Base-by-base conservation (phyloP, 2,329 filamentous ascomycete species). In the Rosellinia necatrix region DNA sequence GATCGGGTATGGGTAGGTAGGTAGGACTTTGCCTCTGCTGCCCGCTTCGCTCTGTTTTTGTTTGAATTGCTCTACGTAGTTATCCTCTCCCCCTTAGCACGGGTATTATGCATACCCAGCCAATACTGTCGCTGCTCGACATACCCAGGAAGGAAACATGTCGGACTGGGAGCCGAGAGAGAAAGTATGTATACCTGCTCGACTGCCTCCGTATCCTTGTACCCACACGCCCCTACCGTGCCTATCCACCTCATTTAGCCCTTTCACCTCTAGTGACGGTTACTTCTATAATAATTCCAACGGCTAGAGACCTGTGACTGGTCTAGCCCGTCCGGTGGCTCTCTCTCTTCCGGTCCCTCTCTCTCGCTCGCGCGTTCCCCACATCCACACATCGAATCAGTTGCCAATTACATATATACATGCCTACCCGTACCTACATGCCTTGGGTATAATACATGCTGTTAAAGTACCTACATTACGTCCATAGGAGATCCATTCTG, bases 191-290 rank as follows among this genome's bases (percentile, higher is more conserved):
- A n/a, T 38, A 46, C 41, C 40, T 38, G n/a, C n/a, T n/a, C n/a
- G n/a, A n/a, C n/a, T n/a, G n/a, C n/a, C 34, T 42, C 21, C 42
- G 25, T 30, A 25, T 17, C 19, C 27, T 30, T 37, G 25, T 34
- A 52, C 32, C 30, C 38, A 38, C 47, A 50, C n/a, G n/a, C n/a
- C n/a, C n/a, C 27, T 30, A 24, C 30, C 35, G 22, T 50, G 35
- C 40, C 49, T 49, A 44, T 49, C 13, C 15, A 5, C 24, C 15
- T 10, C 34, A 29, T 44, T 51, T 51, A 42, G 48, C 43, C 42
- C 44, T 50, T 41, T 25, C 37, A 51, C 60, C 63, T 61, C 65
- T 64, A 64, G 61, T 54, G 59, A 64, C 56, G 62, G 52, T 32
- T 50, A 38, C 30, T 56, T 25, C 49, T 59, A 57, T 56, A 52